Evolutionary conservation across 495 filamentous ascomycete species (phyloP).

Genomic region (Platismatia glauca): DNA sequence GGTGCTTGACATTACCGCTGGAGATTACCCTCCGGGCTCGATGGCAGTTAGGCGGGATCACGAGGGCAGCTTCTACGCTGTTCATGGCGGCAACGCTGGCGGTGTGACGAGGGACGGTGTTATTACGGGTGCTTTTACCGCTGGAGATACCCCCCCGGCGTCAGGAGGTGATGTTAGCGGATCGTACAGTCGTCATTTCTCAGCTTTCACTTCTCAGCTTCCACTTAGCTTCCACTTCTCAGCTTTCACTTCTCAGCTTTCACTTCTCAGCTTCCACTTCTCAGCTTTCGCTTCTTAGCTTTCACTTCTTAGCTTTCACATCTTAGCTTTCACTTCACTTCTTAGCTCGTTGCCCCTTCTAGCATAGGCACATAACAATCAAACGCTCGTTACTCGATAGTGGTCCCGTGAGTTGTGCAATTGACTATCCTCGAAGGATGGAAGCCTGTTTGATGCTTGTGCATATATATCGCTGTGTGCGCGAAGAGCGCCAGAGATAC

Average conservation of each 20-base stretch:
- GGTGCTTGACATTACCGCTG: not conserved
- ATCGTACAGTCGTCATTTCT: not conserved
- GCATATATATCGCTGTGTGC: too few relatives aligned
- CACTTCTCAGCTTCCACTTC: too few relatives aligned
- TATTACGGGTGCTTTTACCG: not conserved
- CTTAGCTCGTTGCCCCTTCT: too few relatives aligned
- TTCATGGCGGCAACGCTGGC: not conserved
- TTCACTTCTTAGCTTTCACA: too few relatives aligned
- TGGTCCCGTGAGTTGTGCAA: not conserved
- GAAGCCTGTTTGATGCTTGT: not conserved
- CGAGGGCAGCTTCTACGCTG: not conserved
- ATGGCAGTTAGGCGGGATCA: not conserved
- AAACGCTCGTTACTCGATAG: too few relatives aligned
- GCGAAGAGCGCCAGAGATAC: too few relatives aligned
- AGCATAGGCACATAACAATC: too few relatives aligned
- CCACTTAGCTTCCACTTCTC: too few relatives aligned
- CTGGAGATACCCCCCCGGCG: conserved; percentile 3
- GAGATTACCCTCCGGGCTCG: not conserved
- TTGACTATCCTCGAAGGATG: not conserved
- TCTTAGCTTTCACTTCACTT: too few relatives aligned
- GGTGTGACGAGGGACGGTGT: not conserved
- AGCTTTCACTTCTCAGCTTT: too few relatives aligned
- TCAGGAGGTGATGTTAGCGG: not conserved
- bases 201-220: too few relatives aligned
- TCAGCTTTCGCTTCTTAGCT: too few relatives aligned